A percentile compares a stretch with the other conserved stretches of the same genome.
Evolutionary conservation across 228 moss, liverwort and hornwort species (phyloP).

Genomic region (Sphagnum fallax): DNA sequence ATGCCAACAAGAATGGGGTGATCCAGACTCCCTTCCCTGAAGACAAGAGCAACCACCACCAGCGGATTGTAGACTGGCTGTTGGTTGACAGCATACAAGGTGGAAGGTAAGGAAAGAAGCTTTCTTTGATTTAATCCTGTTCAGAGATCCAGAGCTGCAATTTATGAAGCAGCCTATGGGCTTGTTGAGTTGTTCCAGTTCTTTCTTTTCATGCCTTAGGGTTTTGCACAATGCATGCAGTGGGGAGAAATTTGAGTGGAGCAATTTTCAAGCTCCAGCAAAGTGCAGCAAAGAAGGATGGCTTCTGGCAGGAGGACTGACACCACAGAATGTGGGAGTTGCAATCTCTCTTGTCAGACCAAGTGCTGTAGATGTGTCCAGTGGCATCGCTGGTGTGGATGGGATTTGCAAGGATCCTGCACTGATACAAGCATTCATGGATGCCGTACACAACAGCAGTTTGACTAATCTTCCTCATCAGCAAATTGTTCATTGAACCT

Average conservation of each 20-base stretch:
- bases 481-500: no score
- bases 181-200: not conserved
- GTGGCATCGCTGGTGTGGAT: slow-evolving; percentile 73
- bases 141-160: no score
- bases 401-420: slow-evolving; percentile 64
- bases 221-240: slow-evolving; percentile 18
- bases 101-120: slow-evolving; percentile 47
- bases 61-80: slow-evolving; percentile 58
- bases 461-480: not conserved
- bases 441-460: slow-evolving; percentile 38
- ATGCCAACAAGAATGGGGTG: slow-evolving; percentile 55
- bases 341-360: slow-evolving; percentile 66
- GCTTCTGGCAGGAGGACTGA: slow-evolving; percentile 81
- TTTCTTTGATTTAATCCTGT: not conserved
- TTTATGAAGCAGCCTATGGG: not conserved
- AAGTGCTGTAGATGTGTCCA: slow-evolving; percentile 79
- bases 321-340: slow-evolving; percentile 56
- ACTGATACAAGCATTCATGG: slow-evolving; percentile 59
- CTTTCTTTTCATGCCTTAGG: not conserved
- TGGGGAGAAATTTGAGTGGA: slow-evolving; percentile 76
- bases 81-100: slow-evolving; percentile 78
- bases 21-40: slow-evolving; percentile 57
- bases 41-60: slow-evolving; percentile 12
- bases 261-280: slow-evolving; percentile 51
- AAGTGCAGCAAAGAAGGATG: slow-evolving; percentile 59